Evolutionary conservation across 2,329 filamentous ascomycete species (phyloP).

Genomic region (Didymella keratinophila): DNA sequence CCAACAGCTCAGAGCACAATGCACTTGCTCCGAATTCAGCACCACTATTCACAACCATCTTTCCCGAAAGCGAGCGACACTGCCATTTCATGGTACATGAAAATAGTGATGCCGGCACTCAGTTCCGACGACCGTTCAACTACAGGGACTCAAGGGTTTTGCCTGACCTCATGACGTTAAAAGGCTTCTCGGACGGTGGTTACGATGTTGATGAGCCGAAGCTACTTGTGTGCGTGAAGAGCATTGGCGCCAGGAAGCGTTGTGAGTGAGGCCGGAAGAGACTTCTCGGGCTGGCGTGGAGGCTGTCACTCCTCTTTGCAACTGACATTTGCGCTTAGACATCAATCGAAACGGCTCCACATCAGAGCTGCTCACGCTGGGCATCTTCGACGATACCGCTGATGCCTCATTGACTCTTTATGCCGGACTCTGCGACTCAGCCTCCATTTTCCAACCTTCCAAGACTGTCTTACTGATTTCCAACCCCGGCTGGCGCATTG

Average conservation of each 20-base stretch:
- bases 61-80: constrained; percentile 63
- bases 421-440: constrained; percentile 58
- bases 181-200: constrained; percentile 62
- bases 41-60: constrained; percentile 63
- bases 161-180: constrained; percentile 64
- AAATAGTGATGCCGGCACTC: constrained; percentile 54
- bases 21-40: constrained; percentile 55
- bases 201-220: constrained; percentile 61
- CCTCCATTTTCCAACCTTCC: constrained; percentile 56
- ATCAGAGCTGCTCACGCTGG: constrained; percentile 59
- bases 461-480: constrained; percentile 61
- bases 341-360: constrained; percentile 57
- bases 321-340: constrained; percentile 39
- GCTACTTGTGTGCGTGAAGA: constrained; percentile 66
- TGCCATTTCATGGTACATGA: constrained; percentile 64
- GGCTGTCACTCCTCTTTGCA: neutral
- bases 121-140: constrained; percentile 59
- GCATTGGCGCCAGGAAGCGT: constrained; percentile 61
- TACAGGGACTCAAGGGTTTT: constrained; percentile 50
- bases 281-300: too few relatives aligned
- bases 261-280: too few relatives aligned
- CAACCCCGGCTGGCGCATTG: constrained; percentile 53
- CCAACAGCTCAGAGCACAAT: constrained; percentile 54
- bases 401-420: constrained; percentile 64
- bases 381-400: constrained; percentile 66